A percentile compares a stretch with the other conserved stretches of the same genome.
Conservation (phyloP, 305 asterid species). For the Fraxinus latifolia region DNA sequence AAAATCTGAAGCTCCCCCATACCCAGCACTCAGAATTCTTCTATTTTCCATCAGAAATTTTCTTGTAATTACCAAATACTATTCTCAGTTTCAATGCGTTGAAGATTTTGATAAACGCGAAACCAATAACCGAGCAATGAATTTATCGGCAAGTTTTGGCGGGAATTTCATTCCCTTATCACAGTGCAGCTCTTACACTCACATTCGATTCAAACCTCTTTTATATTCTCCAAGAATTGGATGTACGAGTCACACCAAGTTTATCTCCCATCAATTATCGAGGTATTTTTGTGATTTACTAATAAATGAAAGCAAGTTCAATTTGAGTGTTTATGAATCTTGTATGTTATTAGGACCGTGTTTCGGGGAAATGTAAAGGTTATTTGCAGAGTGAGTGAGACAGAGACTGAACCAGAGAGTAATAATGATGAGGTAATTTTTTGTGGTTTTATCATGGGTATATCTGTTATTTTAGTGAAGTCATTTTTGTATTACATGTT, state of each 20-base stretch:
- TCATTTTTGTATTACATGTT: background rate
- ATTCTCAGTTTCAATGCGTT: conserved; percentile 2
- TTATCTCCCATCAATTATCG: conserved; percentile 33
- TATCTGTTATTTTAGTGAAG: background rate
- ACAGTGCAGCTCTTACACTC: conserved; percentile 46
- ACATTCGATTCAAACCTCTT: conserved; percentile 33
- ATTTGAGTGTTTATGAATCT: conserved; percentile 5
- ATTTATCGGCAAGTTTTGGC: conserved; percentile 53
- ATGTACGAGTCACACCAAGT: conserved; percentile 31
- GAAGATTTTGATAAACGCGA: background rate
- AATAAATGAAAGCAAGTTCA: background rate
- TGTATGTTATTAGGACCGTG: conserved; percentile 16
- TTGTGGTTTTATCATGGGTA: background rate
- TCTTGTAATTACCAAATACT: background rate
- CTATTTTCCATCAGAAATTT: background rate
- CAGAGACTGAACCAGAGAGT: conserved; percentile 57
- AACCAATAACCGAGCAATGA: conserved; percentile 43
- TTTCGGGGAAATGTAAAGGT: conserved; percentile 40
- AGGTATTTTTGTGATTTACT: conserved; percentile 39
- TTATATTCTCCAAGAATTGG: conserved; percentile 28
- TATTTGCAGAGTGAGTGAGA: conserved; percentile 51
- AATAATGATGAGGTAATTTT: conserved; percentile 51
- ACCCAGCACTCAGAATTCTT: background rate
- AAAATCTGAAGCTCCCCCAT: background rate
- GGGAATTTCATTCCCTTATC: conserved; percentile 50